Percentiles rank a stretch among this genome's conserved stretches.
phyloP scores from a whole-genome alignment of 495 filamentous ascomycete genomes.

The Hyaloscypha bicolor region DNA sequence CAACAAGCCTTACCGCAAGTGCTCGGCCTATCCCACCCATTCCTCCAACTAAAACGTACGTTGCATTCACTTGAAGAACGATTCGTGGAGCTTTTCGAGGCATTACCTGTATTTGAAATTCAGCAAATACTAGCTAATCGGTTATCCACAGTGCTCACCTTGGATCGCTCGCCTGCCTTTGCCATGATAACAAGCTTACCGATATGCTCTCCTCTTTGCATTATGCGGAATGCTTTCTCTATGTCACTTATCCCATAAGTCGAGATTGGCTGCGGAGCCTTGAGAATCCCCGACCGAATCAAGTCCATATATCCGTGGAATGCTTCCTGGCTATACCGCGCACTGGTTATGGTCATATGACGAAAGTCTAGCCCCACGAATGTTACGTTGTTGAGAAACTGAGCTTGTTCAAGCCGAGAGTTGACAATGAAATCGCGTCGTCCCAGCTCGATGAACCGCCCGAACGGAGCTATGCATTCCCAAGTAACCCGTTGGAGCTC shows the following conservation, averaged over 20 bases:
- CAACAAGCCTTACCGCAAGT: slow-evolving; percentile 61
- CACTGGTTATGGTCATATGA: slow-evolving; percentile 46
- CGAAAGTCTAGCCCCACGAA: slow-evolving; percentile 40
- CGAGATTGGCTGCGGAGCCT: slow-evolving; percentile 42
- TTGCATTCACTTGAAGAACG: slow-evolving; percentile 37
- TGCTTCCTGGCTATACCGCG: slow-evolving; percentile 40
- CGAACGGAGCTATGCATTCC: slow-evolving; percentile 51
- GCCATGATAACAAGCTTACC: slow-evolving; percentile 62
- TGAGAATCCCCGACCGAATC: slow-evolving; percentile 40
- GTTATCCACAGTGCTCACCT: slow-evolving; percentile 14
- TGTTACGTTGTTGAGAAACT: slow-evolving; percentile 45
- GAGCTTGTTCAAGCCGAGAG: slow-evolving; percentile 36
- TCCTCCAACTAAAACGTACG: slow-evolving; percentile 64
- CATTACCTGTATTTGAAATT: slow-evolving; percentile 13
- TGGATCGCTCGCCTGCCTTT: slow-evolving; percentile 41
- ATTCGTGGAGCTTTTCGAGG: slow-evolving; percentile 12
- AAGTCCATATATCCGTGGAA: slow-evolving; percentile 40
- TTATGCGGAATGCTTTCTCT: slow-evolving; percentile 55
- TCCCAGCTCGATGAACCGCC: slow-evolving; percentile 50
- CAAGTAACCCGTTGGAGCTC: slow-evolving; percentile 47
- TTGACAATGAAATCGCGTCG: slow-evolving; percentile 42
- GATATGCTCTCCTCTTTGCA: slow-evolving; percentile 56
- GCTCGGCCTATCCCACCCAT: slow-evolving; percentile 65
- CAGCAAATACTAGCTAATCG: slow-evolving; percentile 5
- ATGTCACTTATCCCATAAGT: slow-evolving; percentile 53